Percentiles rank a stretch among this genome's conserved stretches.
phyloP scores from a whole-genome alignment of 2,329 filamentous ascomycete species.

The Zasmidium cellare region DNA sequence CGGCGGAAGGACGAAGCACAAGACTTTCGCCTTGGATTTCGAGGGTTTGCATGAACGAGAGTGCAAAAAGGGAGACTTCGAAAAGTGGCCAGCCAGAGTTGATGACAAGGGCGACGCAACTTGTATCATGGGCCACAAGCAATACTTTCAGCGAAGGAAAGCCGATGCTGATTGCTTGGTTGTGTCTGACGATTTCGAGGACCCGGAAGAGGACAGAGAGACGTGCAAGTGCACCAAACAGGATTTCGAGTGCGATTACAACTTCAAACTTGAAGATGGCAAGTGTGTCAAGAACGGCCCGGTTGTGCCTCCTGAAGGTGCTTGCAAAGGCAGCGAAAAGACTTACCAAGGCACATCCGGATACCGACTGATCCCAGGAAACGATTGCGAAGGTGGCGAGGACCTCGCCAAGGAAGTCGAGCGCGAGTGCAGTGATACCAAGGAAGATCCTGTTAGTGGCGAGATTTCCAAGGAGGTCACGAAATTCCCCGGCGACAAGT shows the following conservation, averaged over 20 bases:
- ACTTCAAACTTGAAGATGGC: conserved; percentile 71
- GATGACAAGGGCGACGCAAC: conserved; percentile 77
- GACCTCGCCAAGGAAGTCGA: conserved; percentile 59
- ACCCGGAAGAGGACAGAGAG: conserved; percentile 68
- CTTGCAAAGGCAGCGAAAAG: conserved; percentile 70
- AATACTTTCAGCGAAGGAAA: conserved; percentile 82
- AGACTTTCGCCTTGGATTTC: conserved; percentile 77
- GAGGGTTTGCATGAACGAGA: conserved; percentile 74
- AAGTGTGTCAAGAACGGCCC: conserved; percentile 66
- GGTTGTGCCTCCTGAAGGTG: conserved; percentile 66
- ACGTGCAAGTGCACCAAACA: conserved; percentile 76
- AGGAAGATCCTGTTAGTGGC: conserved; percentile 59
- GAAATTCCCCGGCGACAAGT: conserved; percentile 61
- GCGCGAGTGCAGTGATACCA: conserved; percentile 69
- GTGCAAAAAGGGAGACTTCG: conserved; percentile 77
- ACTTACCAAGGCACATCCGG: conserved; percentile 85
- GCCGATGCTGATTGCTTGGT: conserved; percentile 87
- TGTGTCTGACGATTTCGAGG: conserved; percentile 73
- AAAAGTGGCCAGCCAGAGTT: conserved; percentile 82
- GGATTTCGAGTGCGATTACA: conserved; percentile 96
- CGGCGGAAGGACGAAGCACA: conserved; percentile 53
- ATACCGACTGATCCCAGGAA: conserved; percentile 80
- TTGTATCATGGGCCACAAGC: conserved; percentile 95
- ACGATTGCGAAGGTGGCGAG: conserved; percentile 46
- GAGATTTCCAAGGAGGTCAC: conserved; percentile 63